Evolutionary conservation across 257 asterid species (phyloP), one percentile per base, ranked within the genome.

Genomic region (Cordia subcordata): DNA sequence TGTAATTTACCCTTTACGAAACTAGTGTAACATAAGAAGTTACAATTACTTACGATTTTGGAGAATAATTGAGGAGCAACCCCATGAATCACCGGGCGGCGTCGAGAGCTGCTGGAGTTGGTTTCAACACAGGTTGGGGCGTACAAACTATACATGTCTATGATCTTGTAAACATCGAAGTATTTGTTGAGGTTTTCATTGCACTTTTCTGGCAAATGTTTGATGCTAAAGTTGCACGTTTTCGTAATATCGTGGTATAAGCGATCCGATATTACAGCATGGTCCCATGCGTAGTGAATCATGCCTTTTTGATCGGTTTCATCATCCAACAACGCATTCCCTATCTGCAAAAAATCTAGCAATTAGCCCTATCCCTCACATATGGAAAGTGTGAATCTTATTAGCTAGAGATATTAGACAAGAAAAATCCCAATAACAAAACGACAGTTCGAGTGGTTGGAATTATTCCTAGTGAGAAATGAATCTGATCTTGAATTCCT

Each of bases 271-370:
- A 92, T 92, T 14, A 92, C 96, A 0, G 98, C 96, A 53, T 92
- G 98, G 61, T 81, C 80, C 90, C 95, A 92, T 33, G 98, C 98
- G 52, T 84, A 88, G 11, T 92, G 91, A n/a, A 92, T 76, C 83
- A 88, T 62, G n/a, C 96, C 98, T 13, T 21, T 82, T 13, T 84
- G 87, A 67, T 88, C 98, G 5, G 82, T 71, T 59, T 86, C 96
- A 11, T 86, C 90, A 21, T 92, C 90, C 64, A 88, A 18, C 40
- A 83, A 75, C 17, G 96, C 88, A 68, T 88, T 92, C 20, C 98
- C 98, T 3, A 92, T 62, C 98, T 92, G 87, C 14, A 42, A 42
- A 19, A n/a, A n/a, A n/a, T n/a, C n/a, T n/a, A n/a, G n/a, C n/a
- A n/a, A n/a, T n/a, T n/a, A n/a, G n/a, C n/a, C n/a, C n/a, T n/a